Conservation (phyloP, 805 yeast genomes). For the Ogataea degrootiae region DNA sequence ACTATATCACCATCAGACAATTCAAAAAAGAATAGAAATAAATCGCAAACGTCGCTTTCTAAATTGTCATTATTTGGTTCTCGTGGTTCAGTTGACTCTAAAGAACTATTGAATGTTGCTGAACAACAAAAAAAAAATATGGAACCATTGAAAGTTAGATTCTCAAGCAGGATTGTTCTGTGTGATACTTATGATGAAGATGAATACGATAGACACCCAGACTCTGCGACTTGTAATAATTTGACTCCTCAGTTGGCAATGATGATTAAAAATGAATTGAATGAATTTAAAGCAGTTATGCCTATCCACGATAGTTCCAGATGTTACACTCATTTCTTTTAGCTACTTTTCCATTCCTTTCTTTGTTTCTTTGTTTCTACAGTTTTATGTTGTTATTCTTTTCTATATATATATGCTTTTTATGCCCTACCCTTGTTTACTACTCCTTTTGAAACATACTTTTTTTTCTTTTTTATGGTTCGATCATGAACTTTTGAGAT, state of each 20-base stretch:
- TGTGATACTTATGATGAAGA: constrained; percentile 79
- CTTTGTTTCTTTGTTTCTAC: background rate
- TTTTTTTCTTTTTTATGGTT: too few relatives aligned
- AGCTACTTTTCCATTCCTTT: constrained; percentile 19
- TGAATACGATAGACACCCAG: constrained; percentile 92
- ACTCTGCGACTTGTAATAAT: constrained; percentile 86
- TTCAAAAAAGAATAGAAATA: constrained; percentile 18
- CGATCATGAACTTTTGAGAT: too few relatives aligned
- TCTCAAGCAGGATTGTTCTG: constrained; percentile 76
- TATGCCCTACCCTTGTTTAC: too few relatives aligned
- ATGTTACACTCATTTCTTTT: constrained; percentile 82
- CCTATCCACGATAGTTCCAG: constrained; percentile 73
- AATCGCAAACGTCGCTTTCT: constrained; percentile 17
- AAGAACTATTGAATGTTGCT: constrained; percentile 4
- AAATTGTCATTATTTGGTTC: constrained; percentile 16
- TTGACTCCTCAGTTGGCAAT: constrained; percentile 84
- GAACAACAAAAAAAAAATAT: background rate
- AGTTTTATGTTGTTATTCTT: too few relatives aligned
- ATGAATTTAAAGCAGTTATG: constrained; percentile 76
- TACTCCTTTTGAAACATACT: too few relatives aligned
- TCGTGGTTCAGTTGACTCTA: constrained; percentile 9
- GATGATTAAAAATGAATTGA: constrained; percentile 79
- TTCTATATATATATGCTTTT: too few relatives aligned
- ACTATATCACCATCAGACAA: constrained; percentile 4
- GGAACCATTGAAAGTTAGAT: constrained; percentile 34